phyloP scores from a whole-genome alignment of 768 basidiomycete genomes.

The Pleurotus tuoliensis region DNA sequence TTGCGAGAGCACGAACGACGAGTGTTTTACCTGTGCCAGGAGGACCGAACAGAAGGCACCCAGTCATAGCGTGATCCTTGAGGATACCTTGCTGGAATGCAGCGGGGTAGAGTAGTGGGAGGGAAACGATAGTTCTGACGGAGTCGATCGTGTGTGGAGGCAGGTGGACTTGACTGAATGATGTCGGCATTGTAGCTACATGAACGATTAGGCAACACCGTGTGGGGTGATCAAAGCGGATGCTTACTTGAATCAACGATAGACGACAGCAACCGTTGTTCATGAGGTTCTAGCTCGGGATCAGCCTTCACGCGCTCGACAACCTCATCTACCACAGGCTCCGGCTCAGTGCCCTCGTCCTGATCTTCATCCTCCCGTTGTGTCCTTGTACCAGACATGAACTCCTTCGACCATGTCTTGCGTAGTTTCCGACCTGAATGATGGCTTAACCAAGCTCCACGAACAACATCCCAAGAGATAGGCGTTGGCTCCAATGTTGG shows the following conservation, averaged over 20 bases:
- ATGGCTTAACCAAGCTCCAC: constrained; percentile 61
- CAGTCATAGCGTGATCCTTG: constrained; percentile 88
- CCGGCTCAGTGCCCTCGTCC: constrained; percentile 30
- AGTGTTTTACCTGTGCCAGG: constrained; percentile 89
- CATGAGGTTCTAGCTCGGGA: constrained; percentile 73
- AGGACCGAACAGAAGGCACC: constrained; percentile 89
- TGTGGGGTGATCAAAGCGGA: too few relatives aligned
- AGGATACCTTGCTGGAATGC: constrained; percentile 89
- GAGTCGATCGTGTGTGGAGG: constrained; percentile 88
- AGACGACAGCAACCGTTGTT: constrained; percentile 74
- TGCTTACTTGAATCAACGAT: constrained; percentile 77
- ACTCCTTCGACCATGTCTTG: constrained; percentile 58
- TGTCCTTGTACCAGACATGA: constrained; percentile 24
- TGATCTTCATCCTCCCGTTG: constrained; percentile 32
- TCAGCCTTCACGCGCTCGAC: constrained; percentile 76
- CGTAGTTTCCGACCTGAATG: constrained; percentile 47
- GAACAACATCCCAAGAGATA: constrained; percentile 66
- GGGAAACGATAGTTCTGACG: constrained; percentile 84
- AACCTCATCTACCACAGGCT: constrained; percentile 57
- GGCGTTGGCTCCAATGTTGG: constrained; percentile 49
- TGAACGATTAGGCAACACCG: too few relatives aligned
- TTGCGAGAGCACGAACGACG: constrained; percentile 85
- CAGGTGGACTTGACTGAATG: constrained; percentile 85
- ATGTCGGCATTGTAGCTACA: constrained; percentile 70
- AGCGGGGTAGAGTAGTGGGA: constrained; percentile 81